Conservation (phyloP, 495 filamentous ascomycete species). For the Hyaloscypha hepaticicola region DNA sequence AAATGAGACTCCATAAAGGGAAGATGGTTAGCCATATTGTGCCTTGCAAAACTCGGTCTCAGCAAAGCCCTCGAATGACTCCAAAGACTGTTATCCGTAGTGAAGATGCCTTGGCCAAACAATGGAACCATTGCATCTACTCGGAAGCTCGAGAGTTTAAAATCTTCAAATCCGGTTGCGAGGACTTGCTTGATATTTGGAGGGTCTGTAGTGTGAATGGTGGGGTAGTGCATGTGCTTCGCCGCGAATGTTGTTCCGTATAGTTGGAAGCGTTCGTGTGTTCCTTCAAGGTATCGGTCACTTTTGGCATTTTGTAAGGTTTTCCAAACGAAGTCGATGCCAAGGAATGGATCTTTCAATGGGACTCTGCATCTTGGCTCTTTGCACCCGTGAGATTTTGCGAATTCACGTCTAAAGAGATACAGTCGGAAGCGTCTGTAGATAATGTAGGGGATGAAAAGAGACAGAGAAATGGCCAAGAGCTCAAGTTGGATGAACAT, state of each 20-base stretch:
- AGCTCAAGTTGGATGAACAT: neutral
- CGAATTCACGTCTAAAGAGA: neutral
- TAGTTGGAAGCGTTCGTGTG: constrained; percentile 17
- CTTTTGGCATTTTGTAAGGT: constrained; percentile 16
- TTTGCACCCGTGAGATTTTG: constrained; percentile 23
- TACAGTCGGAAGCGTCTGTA: neutral
- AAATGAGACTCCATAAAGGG: constrained; percentile 51
- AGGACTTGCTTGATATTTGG: constrained; percentile 62
- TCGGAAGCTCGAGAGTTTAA: constrained; percentile 29
- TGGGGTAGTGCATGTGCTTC: neutral
- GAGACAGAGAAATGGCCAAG: neutral
- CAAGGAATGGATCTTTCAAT: constrained; percentile 41
- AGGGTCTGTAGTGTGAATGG: constrained; percentile 14
- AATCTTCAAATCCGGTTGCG: constrained; percentile 59
- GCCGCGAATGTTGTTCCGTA: constrained; percentile 3
- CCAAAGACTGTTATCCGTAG: constrained; percentile 41
- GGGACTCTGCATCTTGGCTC: constrained; percentile 32
- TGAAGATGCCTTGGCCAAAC: constrained; percentile 46
- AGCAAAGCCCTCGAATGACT: constrained; percentile 39
- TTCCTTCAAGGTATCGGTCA: constrained; percentile 13
- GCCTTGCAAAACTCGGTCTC: constrained; percentile 38
- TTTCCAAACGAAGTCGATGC: constrained; percentile 38
- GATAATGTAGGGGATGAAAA: neutral
- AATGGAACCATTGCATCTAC: constrained; percentile 35
- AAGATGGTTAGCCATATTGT: constrained; percentile 42